Base-by-base conservation (phyloP, 2,329 filamentous ascomycete species). In the Fonsecaea monophora region DNA sequence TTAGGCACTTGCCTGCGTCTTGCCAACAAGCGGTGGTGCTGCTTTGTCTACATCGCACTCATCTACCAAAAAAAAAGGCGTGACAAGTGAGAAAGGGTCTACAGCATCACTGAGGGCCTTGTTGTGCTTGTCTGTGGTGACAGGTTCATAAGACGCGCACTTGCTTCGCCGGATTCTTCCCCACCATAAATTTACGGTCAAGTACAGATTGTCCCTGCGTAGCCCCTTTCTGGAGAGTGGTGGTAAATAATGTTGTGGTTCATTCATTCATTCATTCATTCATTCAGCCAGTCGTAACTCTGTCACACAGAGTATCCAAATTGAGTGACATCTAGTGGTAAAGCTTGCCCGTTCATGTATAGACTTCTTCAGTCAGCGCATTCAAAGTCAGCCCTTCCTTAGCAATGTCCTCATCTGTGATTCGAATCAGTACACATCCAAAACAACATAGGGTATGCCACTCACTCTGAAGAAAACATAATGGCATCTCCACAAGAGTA, bases 401-500 rank as follows among this genome's bases (percentile, higher is more conserved):
- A 3, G 94, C 94, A 77, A 97, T 89, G 77, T 97, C 93, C 74
- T 92, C 86, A 38, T 93, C 90, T 73, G 90, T 89, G 60, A 13
- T n/a, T 9, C 34, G 48, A 21, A 64, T 72, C 53, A 72, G 68
- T 56, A 25, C 6, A 21, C 5, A 53, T 21, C 18, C 9, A 25
- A n/a, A 25, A 50, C 18, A 21, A 18, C 7, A 50, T 10, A 50
- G 21, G 5, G 21, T 12, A 45, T 21, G 13, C 30, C 13, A 71
- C 71, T 72, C 64, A 73, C 71, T 66, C 37, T 71, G 69, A 77
- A 97, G 81, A 82, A 97, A 97, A 71, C 92, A 83, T 72, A 97
- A 82, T 34, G 93, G 92, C 94, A 97, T 97, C 82, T 97, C 92
- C 7, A 97, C 90, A 54, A 93, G 79, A 8, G 85, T 91, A 1